Conservation (phyloP, 108 stramenopile species). For the Nannochloropsis gaditana region DNA sequence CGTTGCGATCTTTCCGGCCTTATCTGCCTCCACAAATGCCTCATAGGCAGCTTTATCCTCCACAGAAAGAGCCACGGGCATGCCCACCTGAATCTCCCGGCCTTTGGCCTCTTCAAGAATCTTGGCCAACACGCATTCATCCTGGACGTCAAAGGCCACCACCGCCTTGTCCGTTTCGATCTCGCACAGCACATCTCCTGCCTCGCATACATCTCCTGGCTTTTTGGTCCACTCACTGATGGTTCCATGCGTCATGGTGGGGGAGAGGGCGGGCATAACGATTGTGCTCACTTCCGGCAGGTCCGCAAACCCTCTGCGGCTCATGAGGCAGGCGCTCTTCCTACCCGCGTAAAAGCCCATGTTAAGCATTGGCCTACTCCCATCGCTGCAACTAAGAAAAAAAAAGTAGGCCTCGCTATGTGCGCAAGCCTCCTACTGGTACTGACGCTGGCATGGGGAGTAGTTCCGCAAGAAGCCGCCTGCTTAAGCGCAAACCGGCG, state of each 20-base stretch:
- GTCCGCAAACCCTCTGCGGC: background rate
- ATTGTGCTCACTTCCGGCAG: background rate
- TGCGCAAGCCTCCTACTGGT: background rate
- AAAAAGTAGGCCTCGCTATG: background rate
- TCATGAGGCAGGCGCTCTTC: background rate
- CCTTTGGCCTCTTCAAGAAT: conserved; percentile 68
- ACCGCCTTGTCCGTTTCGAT: conserved; percentile 98
- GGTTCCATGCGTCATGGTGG: conserved; percentile 84
- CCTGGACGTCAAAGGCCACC: conserved; percentile 91
- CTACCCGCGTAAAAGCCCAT: no score
- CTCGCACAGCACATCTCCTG: conserved; percentile 84
- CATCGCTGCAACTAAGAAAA: no score
- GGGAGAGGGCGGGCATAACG: conserved; percentile 41
- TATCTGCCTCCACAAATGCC: conserved; percentile 43
- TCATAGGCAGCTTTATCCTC: conserved; percentile 50
- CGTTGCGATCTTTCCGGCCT: conserved; percentile 31
- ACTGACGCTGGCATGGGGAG: background rate
- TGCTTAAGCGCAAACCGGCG: background rate
- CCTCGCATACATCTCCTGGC: conserved; percentile 70
- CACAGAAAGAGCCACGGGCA: conserved; percentile 49
- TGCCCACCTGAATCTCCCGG: conserved; percentile 58
- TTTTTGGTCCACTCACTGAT: conserved; percentile 73
- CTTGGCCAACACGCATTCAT: conserved; percentile 91
- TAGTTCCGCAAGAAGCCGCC: background rate
- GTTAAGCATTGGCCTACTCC: no score